Conservation (phyloP, 1,139 yeast species). For the Nematodospora anomalae region DNA sequence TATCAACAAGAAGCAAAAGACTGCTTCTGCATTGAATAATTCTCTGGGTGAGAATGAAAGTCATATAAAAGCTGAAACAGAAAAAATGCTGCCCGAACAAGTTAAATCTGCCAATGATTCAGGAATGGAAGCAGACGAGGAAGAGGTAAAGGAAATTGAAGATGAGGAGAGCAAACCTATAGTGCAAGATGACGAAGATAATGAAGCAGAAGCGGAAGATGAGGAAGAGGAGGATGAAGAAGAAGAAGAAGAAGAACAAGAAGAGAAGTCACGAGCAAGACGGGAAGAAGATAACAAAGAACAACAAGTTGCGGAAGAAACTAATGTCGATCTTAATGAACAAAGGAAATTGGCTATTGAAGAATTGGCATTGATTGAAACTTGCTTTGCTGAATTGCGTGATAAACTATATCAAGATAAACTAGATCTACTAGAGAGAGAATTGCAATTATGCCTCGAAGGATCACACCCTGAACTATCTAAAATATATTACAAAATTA, state of each 20-base stretch:
- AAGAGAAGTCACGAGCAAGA: conserved; percentile 14
- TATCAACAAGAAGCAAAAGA: conserved; percentile 11
- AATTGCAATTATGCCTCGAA: conserved; percentile 79
- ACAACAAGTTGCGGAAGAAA: conserved; percentile 26
- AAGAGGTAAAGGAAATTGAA: conserved; percentile 17
- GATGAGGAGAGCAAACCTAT: conserved; percentile 18
- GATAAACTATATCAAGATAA: conserved; percentile 78
- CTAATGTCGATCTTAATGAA: conserved; percentile 46
- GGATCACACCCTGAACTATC: conserved; percentile 88
- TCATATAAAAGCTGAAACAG: conserved; percentile 11
- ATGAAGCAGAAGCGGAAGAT: conserved; percentile 26
- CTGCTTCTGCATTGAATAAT: background rate
- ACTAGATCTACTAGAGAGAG: conserved; percentile 72
- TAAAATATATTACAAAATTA: conserved; percentile 68
- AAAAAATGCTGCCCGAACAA: conserved; percentile 9
- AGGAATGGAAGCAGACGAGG: conserved; percentile 6
- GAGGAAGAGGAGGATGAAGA: conserved; percentile 12
- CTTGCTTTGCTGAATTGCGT: conserved; percentile 80
- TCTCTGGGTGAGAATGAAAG: conserved; percentile 6
- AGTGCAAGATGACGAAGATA: conserved; percentile 22
- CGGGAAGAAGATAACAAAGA: conserved; percentile 12
- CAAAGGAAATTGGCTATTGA: conserved; percentile 64
- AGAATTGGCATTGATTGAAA: conserved; percentile 74
- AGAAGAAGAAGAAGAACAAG: conserved; percentile 14
- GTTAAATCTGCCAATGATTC: conserved; percentile 4